Base-by-base conservation (phyloP, 208 protist genomes). In the Novymonas esmeraldas region DNA sequence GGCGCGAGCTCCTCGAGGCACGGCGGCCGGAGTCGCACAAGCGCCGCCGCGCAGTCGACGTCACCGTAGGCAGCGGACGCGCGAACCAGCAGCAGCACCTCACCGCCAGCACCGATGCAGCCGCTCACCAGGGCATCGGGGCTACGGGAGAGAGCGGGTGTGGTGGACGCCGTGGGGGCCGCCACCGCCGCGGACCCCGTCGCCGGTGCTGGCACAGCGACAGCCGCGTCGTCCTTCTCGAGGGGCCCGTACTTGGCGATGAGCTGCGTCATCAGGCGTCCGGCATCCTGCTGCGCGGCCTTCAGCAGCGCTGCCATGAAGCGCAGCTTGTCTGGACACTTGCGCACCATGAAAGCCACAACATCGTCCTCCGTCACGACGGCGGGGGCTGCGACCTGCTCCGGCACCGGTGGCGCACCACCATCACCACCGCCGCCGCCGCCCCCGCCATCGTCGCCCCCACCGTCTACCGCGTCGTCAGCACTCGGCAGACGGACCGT, bases 311-410 rank as follows among this genome's bases (percentile, higher is more conserved):
- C 62, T 1, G 80, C 78, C 39, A 87, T 50, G 59, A 92, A 81
- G 54, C 70, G 64, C n/a, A 84, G 60, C 44, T 89, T 89, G 16
- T 92, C 85, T 7, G 82, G 77, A 52, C 82, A 88, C 60, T 80
- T 82, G 24, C 45, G 55, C 34, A 34, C 50, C 74, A 89, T 82
- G 50, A 89, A 89, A 55, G 20, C 39, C 5, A 26, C 50, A 0
- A 81, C 73, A 13, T 67, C 63, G 36, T 64, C 70, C 62, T 80
- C 74, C 10, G 48, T 44, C n/a, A 67, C 60, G 26, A 29, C 51
- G 0, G 62, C 16, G 2, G 48, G 2, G 2, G 34, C 34, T 7
- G 6, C 24, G 28, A 2, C 7, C 11, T 5, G 22, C 0, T 9
- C 29, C 29, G 48, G 31, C 2, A 1, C 48, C 3, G 36, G 3